Conservation (phyloP, 139 green algal species). For the Closterium sp. region DNA sequence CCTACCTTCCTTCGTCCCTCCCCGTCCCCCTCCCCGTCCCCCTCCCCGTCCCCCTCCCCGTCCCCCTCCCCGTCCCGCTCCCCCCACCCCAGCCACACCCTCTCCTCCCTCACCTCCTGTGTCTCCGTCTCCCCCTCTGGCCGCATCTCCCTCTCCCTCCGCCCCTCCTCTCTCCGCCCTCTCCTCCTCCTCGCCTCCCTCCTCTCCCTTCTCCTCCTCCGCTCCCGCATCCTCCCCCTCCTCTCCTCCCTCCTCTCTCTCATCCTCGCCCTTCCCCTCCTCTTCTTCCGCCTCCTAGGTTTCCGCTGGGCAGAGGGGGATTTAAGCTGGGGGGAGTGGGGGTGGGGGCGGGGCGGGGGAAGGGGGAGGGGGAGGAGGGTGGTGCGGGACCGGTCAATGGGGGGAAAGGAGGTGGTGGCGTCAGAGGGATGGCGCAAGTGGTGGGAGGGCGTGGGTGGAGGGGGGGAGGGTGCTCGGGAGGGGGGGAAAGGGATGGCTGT, state of each 20-base stretch:
- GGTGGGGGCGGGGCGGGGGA: neutral
- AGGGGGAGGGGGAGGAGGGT: neutral
- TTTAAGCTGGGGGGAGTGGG: neutral
- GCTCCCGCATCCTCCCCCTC: neutral
- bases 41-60: neutral
- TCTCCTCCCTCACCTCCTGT: neutral
- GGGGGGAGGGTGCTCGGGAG: neutral
- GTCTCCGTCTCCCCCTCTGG: neutral
- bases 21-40: too few relatives aligned
- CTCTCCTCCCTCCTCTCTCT: neutral
- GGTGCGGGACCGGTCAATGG: neutral
- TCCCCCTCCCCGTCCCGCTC: neutral
- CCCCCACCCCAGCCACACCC: neutral
- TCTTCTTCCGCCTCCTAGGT: neutral
- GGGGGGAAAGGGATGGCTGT: neutral
- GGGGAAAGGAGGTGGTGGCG: neutral
- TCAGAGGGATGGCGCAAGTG: neutral
- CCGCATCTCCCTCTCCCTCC: neutral
- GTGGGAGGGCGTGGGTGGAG: neutral
- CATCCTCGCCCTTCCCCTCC: neutral
- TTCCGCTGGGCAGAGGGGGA: neutral
- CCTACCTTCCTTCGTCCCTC: neutral
- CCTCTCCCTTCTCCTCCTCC: neutral
- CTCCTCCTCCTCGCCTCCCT: neutral
- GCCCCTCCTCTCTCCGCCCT: neutral